Conservation (phyloP, 805 yeast species). For the Jamesozyma lodderae region DNA sequence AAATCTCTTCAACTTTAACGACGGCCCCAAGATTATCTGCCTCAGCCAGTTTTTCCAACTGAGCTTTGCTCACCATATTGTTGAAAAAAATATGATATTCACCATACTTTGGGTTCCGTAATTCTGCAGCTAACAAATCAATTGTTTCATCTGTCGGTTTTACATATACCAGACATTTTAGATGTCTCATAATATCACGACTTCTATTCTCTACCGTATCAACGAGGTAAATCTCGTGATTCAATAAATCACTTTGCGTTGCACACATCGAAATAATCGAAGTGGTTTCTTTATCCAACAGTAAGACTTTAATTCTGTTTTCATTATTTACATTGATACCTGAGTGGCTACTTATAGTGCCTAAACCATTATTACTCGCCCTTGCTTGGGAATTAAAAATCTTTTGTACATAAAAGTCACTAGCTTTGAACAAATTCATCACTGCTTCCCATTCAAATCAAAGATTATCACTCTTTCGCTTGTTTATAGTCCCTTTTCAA, state of each 20-base stretch:
- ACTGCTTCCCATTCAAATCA: neutral
- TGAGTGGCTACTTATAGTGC: conserved; percentile 3
- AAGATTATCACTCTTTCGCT: no score
- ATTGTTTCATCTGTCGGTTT: conserved; percentile 65
- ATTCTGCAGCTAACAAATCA: conserved; percentile 51
- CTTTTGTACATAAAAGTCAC: conserved; percentile 37
- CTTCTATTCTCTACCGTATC: conserved; percentile 55
- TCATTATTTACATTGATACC: conserved; percentile 18
- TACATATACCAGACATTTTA: conserved; percentile 71
- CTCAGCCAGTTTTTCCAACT: conserved; percentile 81
- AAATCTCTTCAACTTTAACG: conserved; percentile 67
- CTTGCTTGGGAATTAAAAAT: conserved; percentile 28
- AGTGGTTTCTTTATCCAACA: conserved; percentile 74
- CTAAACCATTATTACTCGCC: neutral
- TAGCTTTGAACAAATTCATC: conserved; percentile 42
- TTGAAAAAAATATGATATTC: conserved; percentile 71
- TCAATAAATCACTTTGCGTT: conserved; percentile 75
- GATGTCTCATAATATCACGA: conserved; percentile 66
- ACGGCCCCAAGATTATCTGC: conserved; percentile 81
- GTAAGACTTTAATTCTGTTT: conserved; percentile 54
- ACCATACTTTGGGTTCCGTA: conserved; percentile 70
- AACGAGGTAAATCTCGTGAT: conserved; percentile 75
- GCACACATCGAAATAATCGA: conserved; percentile 80
- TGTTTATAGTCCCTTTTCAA: no score
- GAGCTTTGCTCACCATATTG: conserved; percentile 64